Evolutionary conservation across 139 green algal species (phyloP), one percentile per base, ranked within the genome.

Genomic region (Eudorina sp.): DNA sequence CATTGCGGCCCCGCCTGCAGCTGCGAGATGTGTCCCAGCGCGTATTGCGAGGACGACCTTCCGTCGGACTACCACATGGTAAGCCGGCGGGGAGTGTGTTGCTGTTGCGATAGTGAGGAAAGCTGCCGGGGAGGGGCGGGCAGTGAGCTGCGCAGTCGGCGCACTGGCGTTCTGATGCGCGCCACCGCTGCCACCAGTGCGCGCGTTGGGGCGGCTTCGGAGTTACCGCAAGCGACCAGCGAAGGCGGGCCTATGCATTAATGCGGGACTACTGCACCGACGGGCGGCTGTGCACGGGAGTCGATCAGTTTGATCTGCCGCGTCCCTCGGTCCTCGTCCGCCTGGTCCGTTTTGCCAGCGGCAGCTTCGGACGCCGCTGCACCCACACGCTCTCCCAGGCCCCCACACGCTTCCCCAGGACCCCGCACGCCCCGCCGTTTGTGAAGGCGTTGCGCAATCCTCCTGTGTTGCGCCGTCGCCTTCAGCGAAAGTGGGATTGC

Each of bases 41-140:
- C 92, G 2, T 96, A 66, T 74, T 96, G 94, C 75, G 94, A 96
- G 88, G 94, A 96, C 83, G 88, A 93, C 90, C 89, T 96, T 64
- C 93, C 93, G 0, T 58, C 68, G 14, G 83, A 34, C 9, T 89
- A 80, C 77, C 83, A 90, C 48, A 85, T 75, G 58, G 66, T 80
- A 64, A 46, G 66, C 27, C n/a, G 51, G 48, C 51, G 13, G 51
- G 16, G 51, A 16, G 64, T 14, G 31, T 74, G n/a, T 75, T 38
- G 55, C 23, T 34, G 29, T 66, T 11, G 7, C 4, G 55, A 23
- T 3, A 66, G n/a, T 38, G 16, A 43, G 64, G 64, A 38, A 38
- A 41, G 16, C 18, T 66, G 55, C 8, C 55, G 27, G 23, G 55
- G 23, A 66, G 23, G 55, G 27, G 23, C 55, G 55, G 23, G 7